Percentiles rank a stretch among this genome's conserved stretches.
phyloP scores from a whole-genome alignment of 2,329 filamentous ascomycete species.

The Colletotrichum cuscutae region DNA sequence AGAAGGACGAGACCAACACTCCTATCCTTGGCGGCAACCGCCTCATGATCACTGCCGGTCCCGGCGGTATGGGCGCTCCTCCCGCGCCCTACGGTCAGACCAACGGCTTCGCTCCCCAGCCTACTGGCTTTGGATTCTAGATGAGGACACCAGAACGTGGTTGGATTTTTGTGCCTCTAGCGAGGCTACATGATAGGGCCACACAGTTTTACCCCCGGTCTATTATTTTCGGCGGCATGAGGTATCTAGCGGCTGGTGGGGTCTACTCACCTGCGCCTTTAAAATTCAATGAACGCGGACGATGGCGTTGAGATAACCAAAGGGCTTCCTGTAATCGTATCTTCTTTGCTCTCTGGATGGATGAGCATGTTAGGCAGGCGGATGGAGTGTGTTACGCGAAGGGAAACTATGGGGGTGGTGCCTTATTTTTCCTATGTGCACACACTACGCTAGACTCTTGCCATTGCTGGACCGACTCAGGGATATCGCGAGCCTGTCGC shows the following conservation, averaged over 20 bases:
- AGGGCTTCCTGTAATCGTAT: constrained; percentile 37
- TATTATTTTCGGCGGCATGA: constrained; percentile 1
- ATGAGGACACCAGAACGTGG: constrained; percentile 23
- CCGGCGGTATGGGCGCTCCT: constrained; percentile 64
- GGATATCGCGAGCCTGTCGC: constrained; percentile 23
- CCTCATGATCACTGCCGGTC: constrained; percentile 95
- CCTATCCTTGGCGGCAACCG: constrained; percentile 90
- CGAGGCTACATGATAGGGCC: neutral
- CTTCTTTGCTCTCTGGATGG: constrained; percentile 35
- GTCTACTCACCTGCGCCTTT: neutral
- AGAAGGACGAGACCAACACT: constrained; percentile 92
- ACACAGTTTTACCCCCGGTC: constrained; percentile 4
- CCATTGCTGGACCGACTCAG: constrained; percentile 20
- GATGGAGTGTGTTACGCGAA: constrained; percentile 25
- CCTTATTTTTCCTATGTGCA: constrained; percentile 26
- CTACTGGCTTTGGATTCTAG: constrained; percentile 80
- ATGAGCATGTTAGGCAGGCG: constrained; percentile 27
- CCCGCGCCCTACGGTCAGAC: constrained; percentile 80
- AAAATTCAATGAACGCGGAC: constrained; percentile 29
- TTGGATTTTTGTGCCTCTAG: constrained; percentile 19
- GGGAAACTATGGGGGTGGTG: constrained; percentile 19
- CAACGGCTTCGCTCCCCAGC: constrained; percentile 90
- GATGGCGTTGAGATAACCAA: constrained; percentile 35
- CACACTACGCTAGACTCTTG: constrained; percentile 26
- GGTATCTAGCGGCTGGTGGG: constrained; percentile 1